phyloP scores from a whole-genome alignment of 2,329 filamentous ascomycete species.

The Claviceps paspali region DNA sequence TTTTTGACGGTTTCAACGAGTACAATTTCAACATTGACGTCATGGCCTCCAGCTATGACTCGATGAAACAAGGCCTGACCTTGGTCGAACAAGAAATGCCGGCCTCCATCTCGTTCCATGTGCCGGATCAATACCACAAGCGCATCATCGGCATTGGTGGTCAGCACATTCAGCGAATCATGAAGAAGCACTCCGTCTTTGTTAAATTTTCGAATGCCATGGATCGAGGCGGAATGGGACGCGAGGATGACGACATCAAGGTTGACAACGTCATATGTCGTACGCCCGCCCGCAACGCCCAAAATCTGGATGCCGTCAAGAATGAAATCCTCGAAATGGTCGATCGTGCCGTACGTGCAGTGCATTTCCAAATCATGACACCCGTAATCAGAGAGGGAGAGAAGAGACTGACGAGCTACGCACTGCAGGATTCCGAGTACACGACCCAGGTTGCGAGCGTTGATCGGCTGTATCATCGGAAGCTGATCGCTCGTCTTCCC shows the following conservation, averaged over 20 bases:
- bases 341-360: conserved; percentile 60
- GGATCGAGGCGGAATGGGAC: conserved; percentile 78
- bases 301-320: conserved; percentile 93
- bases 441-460: conserved; percentile 88
- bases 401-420: background rate
- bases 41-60: conserved; percentile 79
- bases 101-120: conserved; percentile 96
- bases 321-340: conserved; percentile 99
- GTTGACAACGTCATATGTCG: conserved; percentile 98
- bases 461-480: conserved; percentile 87
- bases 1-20: conserved; percentile 98
- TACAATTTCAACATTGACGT: conserved; percentile 99
- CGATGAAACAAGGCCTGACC: conserved; percentile 80
- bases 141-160: conserved; percentile 97
- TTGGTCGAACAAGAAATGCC: conserved; percentile 99
- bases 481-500: conserved; percentile 72
- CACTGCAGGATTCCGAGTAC: conserved; percentile 74
- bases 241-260: conserved; percentile 95
- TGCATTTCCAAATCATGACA: too few species aligned
- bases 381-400: too few species aligned
- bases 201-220: conserved; percentile 99
- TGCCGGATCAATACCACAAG: conserved; percentile 98
- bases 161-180: conserved; percentile 97
- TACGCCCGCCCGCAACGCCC: conserved; percentile 89
- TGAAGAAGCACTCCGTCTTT: conserved; percentile 99